Conservation (phyloP, 2,329 filamentous ascomycete genomes). For the Aspergillus candidus region DNA sequence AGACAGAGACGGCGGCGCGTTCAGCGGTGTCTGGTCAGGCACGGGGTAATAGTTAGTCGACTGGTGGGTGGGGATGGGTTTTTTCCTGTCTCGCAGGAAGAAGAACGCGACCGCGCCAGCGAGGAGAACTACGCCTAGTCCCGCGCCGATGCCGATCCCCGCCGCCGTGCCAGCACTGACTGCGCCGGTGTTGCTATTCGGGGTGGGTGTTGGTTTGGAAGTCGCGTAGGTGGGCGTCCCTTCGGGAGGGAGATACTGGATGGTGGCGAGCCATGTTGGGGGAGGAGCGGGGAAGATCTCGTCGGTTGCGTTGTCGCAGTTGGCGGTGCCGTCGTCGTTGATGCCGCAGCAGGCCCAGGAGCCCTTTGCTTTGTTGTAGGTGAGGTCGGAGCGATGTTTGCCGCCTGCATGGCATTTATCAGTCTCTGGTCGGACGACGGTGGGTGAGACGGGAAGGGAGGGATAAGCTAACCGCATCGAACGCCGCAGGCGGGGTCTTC, state of each 20-base stretch:
- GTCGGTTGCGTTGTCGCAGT: conserved; percentile 4
- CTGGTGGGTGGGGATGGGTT: no score
- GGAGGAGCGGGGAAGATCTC: conserved; percentile 5
- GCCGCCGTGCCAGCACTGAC: conserved; percentile 1
- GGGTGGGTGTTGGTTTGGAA: not conserved
- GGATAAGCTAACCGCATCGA: conserved; percentile 6
- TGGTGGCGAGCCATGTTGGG: conserved; percentile 3
- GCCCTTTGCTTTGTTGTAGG: not conserved
- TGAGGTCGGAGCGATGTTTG: not conserved
- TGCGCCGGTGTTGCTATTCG: not conserved
- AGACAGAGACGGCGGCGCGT: no score
- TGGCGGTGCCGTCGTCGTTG: not conserved
- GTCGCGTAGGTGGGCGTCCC: conserved; percentile 4
- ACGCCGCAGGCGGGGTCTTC: conserved; percentile 5
- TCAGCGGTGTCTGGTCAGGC: no score
- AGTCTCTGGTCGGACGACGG: no score
- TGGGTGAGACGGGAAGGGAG: no score
- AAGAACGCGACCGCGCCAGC: no score
- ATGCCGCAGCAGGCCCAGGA: conserved; percentile 7
- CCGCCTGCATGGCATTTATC: not conserved
- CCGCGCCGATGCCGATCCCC: conserved; percentile 6
- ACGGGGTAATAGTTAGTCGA: no score
- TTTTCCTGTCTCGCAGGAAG: no score
- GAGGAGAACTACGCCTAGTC: not conserved
- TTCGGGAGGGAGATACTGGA: conserved; percentile 5